Evolutionary conservation across 495 filamentous ascomycete species (phyloP), one percentile per base, ranked within the genome.

Genomic region (Physcia stellaris): DNA sequence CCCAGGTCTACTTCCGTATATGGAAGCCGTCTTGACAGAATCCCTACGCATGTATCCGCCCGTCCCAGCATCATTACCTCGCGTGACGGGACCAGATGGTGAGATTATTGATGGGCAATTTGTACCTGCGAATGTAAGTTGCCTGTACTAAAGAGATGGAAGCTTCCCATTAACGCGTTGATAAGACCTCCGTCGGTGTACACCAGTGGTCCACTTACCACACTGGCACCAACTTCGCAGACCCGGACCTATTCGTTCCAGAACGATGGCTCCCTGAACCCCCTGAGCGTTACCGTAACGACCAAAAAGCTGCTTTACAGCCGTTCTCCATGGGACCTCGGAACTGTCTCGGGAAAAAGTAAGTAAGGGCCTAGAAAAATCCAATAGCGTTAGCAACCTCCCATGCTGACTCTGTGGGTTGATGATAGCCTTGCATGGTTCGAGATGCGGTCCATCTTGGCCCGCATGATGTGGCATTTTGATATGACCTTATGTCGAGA

Each of bases 331-430:
- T 74, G 31, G 75, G 77, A 0, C 64, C 68, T 0, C 52, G 72
- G 13, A 61, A 59, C 2, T 79, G 75, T 40, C 67, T 79, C 16
- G 75, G 75, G 1, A 73, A 73, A 48, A 61, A n/a, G n/a, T n/a
- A n/a, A n/a, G n/a, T n/a, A n/a, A n/a, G n/a, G n/a, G n/a, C n/a
- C n/a, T n/a, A n/a, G n/a, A n/a, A n/a, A n/a, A n/a, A n/a, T n/a
- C n/a, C n/a, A n/a, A n/a, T n/a, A n/a, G n/a, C n/a, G n/a, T n/a
- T n/a, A n/a, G n/a, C n/a, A n/a, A n/a, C n/a, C n/a, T n/a, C n/a
- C n/a, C n/a, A n/a, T n/a, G n/a, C n/a, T n/a, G n/a, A n/a, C n/a
- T n/a, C n/a, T n/a, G n/a, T n/a, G n/a, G n/a, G n/a, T n/a, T n/a
- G n/a, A n/a, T n/a, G n/a, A n/a, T 39, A 38, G 23, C 39, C 35